Percentiles rank a stretch among this genome's conserved stretches.
These are phyloP conservation scores for Chara braunii DNA, from an alignment of 139 green algal genomes.

Conservation along the genomic window DNA sequence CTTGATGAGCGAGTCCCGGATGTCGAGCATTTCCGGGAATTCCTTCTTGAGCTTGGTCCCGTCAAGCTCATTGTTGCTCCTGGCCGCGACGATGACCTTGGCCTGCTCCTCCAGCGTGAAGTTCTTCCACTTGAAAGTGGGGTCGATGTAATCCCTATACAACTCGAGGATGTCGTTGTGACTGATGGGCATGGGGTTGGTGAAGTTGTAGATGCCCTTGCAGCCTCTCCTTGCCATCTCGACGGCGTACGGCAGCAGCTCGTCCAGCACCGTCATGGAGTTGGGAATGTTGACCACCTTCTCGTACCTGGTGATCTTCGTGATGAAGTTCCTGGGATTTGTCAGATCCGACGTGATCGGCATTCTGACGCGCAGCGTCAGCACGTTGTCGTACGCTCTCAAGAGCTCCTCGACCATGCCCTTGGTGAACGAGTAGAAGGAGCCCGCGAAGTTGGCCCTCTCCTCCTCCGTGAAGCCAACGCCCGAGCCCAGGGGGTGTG, in stretches of 20 bases:
- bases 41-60: slow-evolving; percentile 67
- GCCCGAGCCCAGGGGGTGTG: slow-evolving; percentile 56
- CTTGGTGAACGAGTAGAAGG: slow-evolving; percentile 95
- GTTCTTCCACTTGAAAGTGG: slow-evolving; percentile 78
- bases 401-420: slow-evolving; percentile 73
- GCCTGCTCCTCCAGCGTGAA: slow-evolving; percentile 51
- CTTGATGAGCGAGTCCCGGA: slow-evolving; percentile 87
- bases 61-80: slow-evolving; percentile 95
- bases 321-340: slow-evolving; percentile 96
- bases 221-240: slow-evolving; percentile 82
- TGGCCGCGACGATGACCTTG: slow-evolving; percentile 91
- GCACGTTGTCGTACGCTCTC: slow-evolving; percentile 81
- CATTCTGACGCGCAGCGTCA: slow-evolving; percentile 91
- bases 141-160: slow-evolving; percentile 92
- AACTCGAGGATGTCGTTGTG: slow-evolving; percentile 95
- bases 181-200: slow-evolving; percentile 89
- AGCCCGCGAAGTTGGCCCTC: slow-evolving; percentile 91
- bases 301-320: slow-evolving; percentile 96
- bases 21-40: slow-evolving; percentile 81
- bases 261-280: slow-evolving; percentile 92
- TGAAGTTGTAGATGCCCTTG: slow-evolving; percentile 92
- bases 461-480: slow-evolving; percentile 88
- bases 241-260: slow-evolving; percentile 83
- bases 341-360: slow-evolving; percentile 81
- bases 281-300: slow-evolving; percentile 60